Evolutionary conservation across 2,329 filamentous ascomycete species (phyloP), one percentile per base, ranked within the genome.

Genomic region (Epichloe sp.): DNA sequence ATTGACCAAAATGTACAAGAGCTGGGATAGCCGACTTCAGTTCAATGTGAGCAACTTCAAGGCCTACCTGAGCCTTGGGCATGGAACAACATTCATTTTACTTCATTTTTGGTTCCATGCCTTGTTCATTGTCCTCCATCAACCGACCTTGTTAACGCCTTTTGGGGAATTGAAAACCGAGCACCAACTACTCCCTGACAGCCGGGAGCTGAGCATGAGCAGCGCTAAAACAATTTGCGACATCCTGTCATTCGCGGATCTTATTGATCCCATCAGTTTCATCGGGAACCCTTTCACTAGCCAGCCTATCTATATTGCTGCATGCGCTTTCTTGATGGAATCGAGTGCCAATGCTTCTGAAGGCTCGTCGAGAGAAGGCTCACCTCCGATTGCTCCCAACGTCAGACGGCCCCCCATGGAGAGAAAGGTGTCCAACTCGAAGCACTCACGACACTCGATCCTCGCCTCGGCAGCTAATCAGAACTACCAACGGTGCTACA

Each of bases 201-300:
- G 87, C 56, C 82, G 86, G 51, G 87, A 93, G 63, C 65, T 83
- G 5, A 88, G 86, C 54, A 90, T 91, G 84, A 90, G 86, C 14
- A 91, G 87, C 23, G 89, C 88, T 12, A 95, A 94, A 69, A 94
- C 88, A 0, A 93, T 95, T 54, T 88, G 87, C 36, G 88, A 95
- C 59, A 95, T 95, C 15, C 68, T 94, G 8, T 84, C 86, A 1
- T 94, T 94, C 64, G 86, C 88, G 0, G 87, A 94, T 61, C 70
- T 94, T 10, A 87, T 93, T 48, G 87, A 94, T 63, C 82, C 86
- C 0, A 89, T 87, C 63, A 90, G 88, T 58, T 88, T 90, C 51
- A 83, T 90, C 36, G 87, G 88, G 1, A 95, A 93, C 53, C 88
- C 88, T 0, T 95, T 95, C 57, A 93, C 87, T 0, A 88, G 85